Base-by-base conservation (phyloP, 257 asterid species). In the Solanum commersonii region DNA sequence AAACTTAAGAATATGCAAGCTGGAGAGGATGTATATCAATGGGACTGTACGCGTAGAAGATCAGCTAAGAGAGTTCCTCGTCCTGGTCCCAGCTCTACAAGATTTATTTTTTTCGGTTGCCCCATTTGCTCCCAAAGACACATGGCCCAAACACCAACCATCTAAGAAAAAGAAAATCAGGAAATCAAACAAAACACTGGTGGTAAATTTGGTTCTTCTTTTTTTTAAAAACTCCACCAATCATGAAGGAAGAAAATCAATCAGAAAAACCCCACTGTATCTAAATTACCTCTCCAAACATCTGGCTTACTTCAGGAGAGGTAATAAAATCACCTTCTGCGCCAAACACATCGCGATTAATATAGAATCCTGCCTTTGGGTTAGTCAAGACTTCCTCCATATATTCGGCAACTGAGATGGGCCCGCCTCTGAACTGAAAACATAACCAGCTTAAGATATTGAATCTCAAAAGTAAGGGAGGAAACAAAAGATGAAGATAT, bases 71-170 rank as follows among this genome's bases (percentile, higher is more conserved):
- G 98, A 74, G 99, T 97, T 90, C 99, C 99, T 92, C 99, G 91
- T 74, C 99, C 99, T 13, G 99, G 99, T 91, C 99, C 99, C 40
- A 97, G 96, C 93, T 97, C 99, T 83, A 97, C 97, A 87, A 97
- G 91, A 93, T 94, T 95, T 88, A 97, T 94, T 87, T 89, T 93
- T 27, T 90, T 85, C 0, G 99, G 99, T 88, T 73, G 93, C 52
- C 99, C 99, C 99, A 97, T 96, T 94, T 97, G 99, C 94, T 97
- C 96, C 99, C 99, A 97, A n/a, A 95, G 94, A 92, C 98, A 94
- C 96, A 96, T 96, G 59, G 93, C 96, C 99, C 99, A 97, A 44
- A 96, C 98, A 71, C 99, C 98, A 90, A 96, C 79, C 98, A 97
- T 96, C 99, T 97, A 87, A 71, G 59, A 79, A 86, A 52, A 74